Evolutionary conservation across 2,329 filamentous ascomycete genomes (phyloP).

Genomic region (Fusarium udum): DNA sequence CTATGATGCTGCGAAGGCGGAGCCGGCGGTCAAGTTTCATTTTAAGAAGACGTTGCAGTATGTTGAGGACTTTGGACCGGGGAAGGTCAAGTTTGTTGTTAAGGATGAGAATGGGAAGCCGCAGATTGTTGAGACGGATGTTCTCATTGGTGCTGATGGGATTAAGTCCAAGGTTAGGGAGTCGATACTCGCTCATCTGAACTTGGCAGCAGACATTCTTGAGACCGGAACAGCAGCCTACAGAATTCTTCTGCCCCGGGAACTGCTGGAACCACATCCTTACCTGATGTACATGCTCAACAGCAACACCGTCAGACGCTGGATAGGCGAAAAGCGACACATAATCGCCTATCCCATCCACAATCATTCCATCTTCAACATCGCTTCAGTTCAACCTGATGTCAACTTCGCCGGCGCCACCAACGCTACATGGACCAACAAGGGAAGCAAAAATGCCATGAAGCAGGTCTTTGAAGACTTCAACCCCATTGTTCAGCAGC

Average conservation of each 20-base stretch:
- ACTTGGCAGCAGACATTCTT: neutral
- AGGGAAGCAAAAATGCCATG: constrained; percentile 21
- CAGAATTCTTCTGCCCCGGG: neutral
- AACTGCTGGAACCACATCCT: constrained; percentile 2
- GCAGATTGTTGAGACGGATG: constrained; percentile 4
- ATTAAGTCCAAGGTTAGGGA: constrained; percentile 24
- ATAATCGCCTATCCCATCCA: constrained; percentile 26
- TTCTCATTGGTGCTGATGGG: constrained; percentile 22
- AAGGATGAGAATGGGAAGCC: neutral
- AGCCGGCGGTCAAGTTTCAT: constrained; percentile 19
- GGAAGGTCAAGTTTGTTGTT: neutral
- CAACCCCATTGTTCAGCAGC: neutral
- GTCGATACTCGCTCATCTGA: constrained; percentile 6
- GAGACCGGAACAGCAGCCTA: constrained; percentile 12
- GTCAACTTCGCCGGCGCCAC: constrained; percentile 13
- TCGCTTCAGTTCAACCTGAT: constrained; percentile 10
- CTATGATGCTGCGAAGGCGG: constrained; percentile 7
- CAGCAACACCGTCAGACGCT: neutral
- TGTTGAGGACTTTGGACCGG: neutral
- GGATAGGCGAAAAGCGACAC: constrained; percentile 21
- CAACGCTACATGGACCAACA: constrained; percentile 24
- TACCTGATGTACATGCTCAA: constrained; percentile 17
- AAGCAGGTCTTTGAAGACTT: constrained; percentile 19
- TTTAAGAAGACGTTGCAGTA: constrained; percentile 11
- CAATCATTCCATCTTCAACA: constrained; percentile 22